Conservation (phyloP, 176 grass and related monocot genomes). For the Aechmea fasciata region DNA sequence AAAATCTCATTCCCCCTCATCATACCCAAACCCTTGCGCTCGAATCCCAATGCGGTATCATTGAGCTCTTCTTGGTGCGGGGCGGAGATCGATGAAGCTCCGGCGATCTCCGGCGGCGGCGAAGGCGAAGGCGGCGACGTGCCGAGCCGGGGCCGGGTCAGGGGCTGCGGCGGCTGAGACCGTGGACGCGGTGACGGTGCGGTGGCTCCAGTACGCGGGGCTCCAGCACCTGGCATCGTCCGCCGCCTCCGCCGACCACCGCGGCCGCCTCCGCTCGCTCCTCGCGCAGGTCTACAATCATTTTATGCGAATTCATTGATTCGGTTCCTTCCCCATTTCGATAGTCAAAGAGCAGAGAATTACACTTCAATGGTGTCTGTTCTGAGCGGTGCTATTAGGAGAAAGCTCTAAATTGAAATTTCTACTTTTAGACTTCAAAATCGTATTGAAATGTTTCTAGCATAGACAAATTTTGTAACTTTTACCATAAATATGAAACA, state of each 20-base stretch:
- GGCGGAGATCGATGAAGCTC: conserved; percentile 16
- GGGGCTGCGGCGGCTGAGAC: neutral
- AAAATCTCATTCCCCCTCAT: neutral
- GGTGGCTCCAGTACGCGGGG: conserved; percentile 43
- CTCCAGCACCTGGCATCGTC: conserved; percentile 42
- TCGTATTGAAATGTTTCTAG: too few relatives aligned
- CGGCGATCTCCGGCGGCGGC: conserved; percentile 2
- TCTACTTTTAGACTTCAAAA: too few relatives aligned
- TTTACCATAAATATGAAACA: too few relatives aligned
- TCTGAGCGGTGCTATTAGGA: too few relatives aligned
- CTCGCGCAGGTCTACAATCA: conserved; percentile 22
- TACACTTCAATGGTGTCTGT: neutral
- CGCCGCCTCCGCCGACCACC: conserved; percentile 19
- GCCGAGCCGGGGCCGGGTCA: neutral
- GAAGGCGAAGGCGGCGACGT: neutral
- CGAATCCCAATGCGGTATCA: neutral
- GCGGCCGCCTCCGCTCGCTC: conserved; percentile 20
- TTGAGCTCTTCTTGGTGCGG: neutral
- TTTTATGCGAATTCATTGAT: neutral
- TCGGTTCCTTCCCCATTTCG: neutral
- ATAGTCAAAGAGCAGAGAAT: neutral
- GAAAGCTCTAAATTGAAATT: too few relatives aligned
- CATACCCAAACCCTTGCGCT: neutral
- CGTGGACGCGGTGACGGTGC: conserved; percentile 34
- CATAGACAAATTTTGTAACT: too few relatives aligned